These are phyloP conservation scores for Pichia exigua DNA, from an alignment of 805 yeast species.

Conservation along the genomic window DNA sequence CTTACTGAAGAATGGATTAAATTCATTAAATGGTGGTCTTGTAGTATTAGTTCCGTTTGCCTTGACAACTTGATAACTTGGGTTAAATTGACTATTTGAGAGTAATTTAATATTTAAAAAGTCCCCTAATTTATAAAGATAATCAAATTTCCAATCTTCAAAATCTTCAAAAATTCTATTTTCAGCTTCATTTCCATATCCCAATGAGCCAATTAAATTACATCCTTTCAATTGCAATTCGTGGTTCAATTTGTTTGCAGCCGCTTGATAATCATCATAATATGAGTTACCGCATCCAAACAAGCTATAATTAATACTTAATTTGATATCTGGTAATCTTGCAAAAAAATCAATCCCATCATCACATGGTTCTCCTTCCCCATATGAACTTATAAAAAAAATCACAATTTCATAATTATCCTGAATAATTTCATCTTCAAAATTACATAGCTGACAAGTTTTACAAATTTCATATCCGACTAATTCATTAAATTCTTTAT, in stretches of 20 bases:
- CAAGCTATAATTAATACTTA: conserved; percentile 46
- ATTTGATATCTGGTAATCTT: conserved; percentile 31
- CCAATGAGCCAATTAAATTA: conserved; percentile 50
- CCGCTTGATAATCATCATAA: conserved; percentile 80
- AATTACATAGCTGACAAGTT: background rate
- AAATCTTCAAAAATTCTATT: conserved; percentile 90
- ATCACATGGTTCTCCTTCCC: conserved; percentile 97
- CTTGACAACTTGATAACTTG: conserved; percentile 41
- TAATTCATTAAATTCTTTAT: conserved; percentile 19
- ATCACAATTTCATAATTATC: conserved; percentile 18
- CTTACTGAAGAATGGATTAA: conserved; percentile 60
- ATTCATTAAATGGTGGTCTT: conserved; percentile 21
- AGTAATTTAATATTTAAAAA: background rate
- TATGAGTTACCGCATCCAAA: conserved; percentile 93
- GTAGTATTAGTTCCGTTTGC: background rate
- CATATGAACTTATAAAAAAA: conserved; percentile 82
- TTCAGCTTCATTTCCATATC: conserved; percentile 87
- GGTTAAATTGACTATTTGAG: conserved; percentile 39
- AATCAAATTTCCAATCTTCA: conserved; percentile 82
- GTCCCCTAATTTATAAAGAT: conserved; percentile 33
- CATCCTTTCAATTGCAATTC: conserved; percentile 57
- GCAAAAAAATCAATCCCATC: conserved; percentile 61
- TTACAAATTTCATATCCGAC: background rate
- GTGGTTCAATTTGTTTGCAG: conserved; percentile 51
- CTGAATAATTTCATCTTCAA: background rate